Conservation (phyloP, 2,329 filamentous ascomycete genomes). For the Magnaporthiopsis rhizophila region DNA sequence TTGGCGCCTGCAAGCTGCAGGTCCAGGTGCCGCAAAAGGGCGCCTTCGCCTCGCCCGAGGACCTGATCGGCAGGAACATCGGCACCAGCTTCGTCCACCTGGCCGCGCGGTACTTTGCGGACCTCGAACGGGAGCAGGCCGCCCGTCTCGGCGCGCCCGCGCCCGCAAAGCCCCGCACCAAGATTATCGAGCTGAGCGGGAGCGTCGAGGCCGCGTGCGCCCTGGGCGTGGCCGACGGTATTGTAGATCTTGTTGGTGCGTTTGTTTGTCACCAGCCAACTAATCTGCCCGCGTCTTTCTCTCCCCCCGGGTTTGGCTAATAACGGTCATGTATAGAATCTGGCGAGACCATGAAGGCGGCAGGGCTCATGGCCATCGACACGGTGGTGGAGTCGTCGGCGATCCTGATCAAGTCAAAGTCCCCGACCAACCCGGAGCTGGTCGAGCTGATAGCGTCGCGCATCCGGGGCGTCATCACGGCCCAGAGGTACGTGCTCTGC, state of each 20-base stretch:
- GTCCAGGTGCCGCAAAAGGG: constrained; percentile 95
- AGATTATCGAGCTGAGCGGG: constrained; percentile 88
- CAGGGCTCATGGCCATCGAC: constrained; percentile 86
- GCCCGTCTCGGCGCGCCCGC: constrained; percentile 17
- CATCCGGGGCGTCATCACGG: constrained; percentile 90
- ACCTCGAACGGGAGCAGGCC: constrained; percentile 52
- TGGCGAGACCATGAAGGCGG: constrained; percentile 95
- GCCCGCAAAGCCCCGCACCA: constrained; percentile 60
- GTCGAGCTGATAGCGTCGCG: constrained; percentile 79
- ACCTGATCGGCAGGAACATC: constrained; percentile 86
- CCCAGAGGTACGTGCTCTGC: constrained; percentile 88
- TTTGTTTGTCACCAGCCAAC: constrained; percentile 18
- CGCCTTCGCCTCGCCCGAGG: constrained; percentile 55
- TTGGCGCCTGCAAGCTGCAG: constrained; percentile 86
- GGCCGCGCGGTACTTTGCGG: constrained; percentile 73
- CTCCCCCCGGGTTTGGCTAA: not conserved
- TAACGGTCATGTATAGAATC: constrained; percentile 55
- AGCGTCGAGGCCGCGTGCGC: constrained; percentile 97
- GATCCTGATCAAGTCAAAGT: constrained; percentile 84
- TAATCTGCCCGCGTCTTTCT: not conserved
- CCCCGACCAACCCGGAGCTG: constrained; percentile 69
- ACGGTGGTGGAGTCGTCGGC: constrained; percentile 85
- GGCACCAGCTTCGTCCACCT: constrained; percentile 92
- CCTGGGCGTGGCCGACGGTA: constrained; percentile 89
- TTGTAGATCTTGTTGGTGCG: constrained; percentile 92